A percentile compares a stretch with the other conserved stretches of the same genome.
Conservation (phyloP, 1,139 yeast species). For the Magnusiomyces paraingens region DNA sequence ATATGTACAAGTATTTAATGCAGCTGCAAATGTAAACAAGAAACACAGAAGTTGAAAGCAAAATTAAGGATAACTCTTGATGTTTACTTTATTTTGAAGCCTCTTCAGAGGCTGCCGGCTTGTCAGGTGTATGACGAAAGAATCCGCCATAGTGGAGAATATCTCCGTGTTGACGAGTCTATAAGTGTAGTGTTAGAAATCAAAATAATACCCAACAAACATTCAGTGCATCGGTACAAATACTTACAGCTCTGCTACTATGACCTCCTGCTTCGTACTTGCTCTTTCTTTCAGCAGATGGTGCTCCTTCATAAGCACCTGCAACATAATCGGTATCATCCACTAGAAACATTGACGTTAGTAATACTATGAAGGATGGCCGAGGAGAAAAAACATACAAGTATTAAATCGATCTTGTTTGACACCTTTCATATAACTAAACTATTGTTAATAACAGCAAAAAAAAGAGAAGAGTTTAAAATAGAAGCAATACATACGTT, state of each 20-base stretch:
- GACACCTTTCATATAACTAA: slow-evolving; percentile 11
- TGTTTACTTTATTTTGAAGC: too few relatives aligned
- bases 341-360: slow-evolving; percentile 10
- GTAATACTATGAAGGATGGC: neutral
- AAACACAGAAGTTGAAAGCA: too few relatives aligned
- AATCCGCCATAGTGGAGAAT: too few relatives aligned
- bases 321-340: slow-evolving; percentile 27
- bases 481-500: neutral
- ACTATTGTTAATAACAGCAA: neutral
- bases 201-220: too few relatives aligned
- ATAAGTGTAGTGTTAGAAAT: too few relatives aligned
- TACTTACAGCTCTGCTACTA: slow-evolving; percentile 18
- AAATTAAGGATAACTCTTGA: too few relatives aligned
- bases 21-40: neutral
- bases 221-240: too few relatives aligned
- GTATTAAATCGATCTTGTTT: slow-evolving; percentile 13
- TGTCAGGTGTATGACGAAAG: too few relatives aligned
- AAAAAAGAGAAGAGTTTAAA: neutral
- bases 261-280: slow-evolving; percentile 37
- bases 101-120: too few relatives aligned
- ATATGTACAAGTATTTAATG: neutral
- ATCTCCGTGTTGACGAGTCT: too few relatives aligned
- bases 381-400: slow-evolving; percentile 8
- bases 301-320: slow-evolving; percentile 33
- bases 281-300: slow-evolving; percentile 30